These are phyloP conservation scores for Calonectria crousiana DNA, from an alignment of 2,329 filamentous ascomycete species.

Conservation along the genomic window DNA sequence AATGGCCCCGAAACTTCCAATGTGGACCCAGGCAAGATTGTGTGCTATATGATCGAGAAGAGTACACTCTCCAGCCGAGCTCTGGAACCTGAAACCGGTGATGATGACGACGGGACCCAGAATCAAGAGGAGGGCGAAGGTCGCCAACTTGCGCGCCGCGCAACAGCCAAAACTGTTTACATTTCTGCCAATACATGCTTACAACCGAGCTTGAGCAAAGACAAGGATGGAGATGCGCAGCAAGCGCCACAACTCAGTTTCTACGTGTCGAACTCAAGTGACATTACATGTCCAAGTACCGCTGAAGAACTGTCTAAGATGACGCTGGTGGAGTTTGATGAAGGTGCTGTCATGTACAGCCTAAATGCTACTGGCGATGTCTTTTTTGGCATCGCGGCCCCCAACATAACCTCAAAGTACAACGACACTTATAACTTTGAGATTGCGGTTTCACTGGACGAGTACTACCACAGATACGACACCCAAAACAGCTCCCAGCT, in stretches of 20 bases:
- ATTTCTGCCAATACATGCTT: conserved; percentile 89
- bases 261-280: conserved; percentile 74
- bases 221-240: conserved; percentile 9
- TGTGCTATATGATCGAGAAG: conserved; percentile 55
- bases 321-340: conserved; percentile 63
- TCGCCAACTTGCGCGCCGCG: conserved; percentile 42
- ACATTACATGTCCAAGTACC: conserved; percentile 45
- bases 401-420: conserved; percentile 70
- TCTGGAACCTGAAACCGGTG: conserved; percentile 24
- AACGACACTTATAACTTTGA: conserved; percentile 81
- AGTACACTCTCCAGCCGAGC: conserved; percentile 40
- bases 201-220: conserved; percentile 68
- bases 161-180: conserved; percentile 68
- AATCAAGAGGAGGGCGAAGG: background rate
- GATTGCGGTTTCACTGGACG: conserved; percentile 85
- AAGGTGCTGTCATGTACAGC: conserved; percentile 77
- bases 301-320: conserved; percentile 36
- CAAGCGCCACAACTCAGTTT: conserved; percentile 79
- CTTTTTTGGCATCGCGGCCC: conserved; percentile 82
- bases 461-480: conserved; percentile 76
- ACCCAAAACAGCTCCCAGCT: conserved; percentile 64
- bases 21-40: conserved; percentile 71
- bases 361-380: conserved; percentile 74
- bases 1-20: conserved; percentile 73
- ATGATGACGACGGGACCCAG: conserved; percentile 7